These are phyloP conservation scores for Bipolaris cookei DNA, from an alignment of 2,329 filamentous ascomycete species.

Conservation along the genomic window DNA sequence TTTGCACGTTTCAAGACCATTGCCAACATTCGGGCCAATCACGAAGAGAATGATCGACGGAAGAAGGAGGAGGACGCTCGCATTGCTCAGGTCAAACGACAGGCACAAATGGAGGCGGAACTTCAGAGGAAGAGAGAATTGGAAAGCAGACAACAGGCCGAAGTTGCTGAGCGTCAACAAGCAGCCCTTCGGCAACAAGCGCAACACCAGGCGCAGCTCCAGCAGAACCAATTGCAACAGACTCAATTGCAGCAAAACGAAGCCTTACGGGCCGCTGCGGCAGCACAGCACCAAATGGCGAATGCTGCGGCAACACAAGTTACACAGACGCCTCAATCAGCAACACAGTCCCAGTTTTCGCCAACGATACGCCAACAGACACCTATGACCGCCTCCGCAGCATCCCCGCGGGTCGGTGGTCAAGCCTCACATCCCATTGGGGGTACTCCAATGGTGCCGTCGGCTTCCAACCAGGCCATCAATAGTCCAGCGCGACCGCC, in stretches of 20 bases:
- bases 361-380: slow-evolving; percentile 60
- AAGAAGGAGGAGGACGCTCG: slow-evolving; percentile 59
- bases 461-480: slow-evolving; percentile 47
- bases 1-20: slow-evolving; percentile 94
- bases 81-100: slow-evolving; percentile 47
- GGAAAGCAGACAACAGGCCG: slow-evolving; percentile 42
- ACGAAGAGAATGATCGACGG: slow-evolving; percentile 70
- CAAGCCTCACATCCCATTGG: slow-evolving; percentile 48
- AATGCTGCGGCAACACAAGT: slow-evolving; percentile 32
- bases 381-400: slow-evolving; percentile 51
- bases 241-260: slow-evolving; percentile 44
- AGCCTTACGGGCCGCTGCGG: slow-evolving; percentile 45
- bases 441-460: slow-evolving; percentile 54
- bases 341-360: slow-evolving; percentile 67
- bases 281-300: slow-evolving; percentile 41
- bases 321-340: slow-evolving; percentile 58
- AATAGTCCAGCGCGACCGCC: slow-evolving; percentile 48
- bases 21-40: slow-evolving; percentile 79
- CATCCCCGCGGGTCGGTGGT: slow-evolving; percentile 50
- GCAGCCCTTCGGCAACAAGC: slow-evolving; percentile 58
- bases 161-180: slow-evolving; percentile 55
- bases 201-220: slow-evolving; percentile 37
- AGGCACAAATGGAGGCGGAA: slow-evolving; percentile 47
- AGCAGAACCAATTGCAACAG: slow-evolving; percentile 33
- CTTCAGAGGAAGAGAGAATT: slow-evolving; percentile 44